Base-by-base conservation (phyloP, 495 filamentous ascomycete genomes). In the Viridothelium virens region DNA sequence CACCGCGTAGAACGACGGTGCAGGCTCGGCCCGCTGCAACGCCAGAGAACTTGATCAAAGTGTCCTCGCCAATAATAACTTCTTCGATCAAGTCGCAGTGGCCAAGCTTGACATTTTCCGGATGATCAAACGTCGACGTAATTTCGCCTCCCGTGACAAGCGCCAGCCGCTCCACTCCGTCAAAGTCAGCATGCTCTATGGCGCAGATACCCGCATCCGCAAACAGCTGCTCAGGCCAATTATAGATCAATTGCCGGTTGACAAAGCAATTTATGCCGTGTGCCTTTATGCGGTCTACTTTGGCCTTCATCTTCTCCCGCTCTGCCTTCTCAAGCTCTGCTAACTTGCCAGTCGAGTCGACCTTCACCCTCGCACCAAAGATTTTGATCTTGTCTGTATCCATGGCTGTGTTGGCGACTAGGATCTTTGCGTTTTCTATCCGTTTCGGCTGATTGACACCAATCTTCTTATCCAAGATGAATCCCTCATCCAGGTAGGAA, bases 381-480 rank as follows among this genome's bases (percentile, higher is more conserved):
- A 98, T 97, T 85, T 98, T 98, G 79, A 98, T 90, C 83, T 98
- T 98, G 79, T 98, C 94, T 36, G 94, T 97, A 77, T 98, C 94
- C 94, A 98, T 98, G 5, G 93, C 88, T 69, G 94, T 98, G 78
- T 98, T 98, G 65, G 94, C 94, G 36, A 97, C 89, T 18, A 98
- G 78, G 67, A 98, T 97, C 83, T 97, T 97, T 62, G 92, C 94
- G 74, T 97, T 97, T 78, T 97, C 94, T 70, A 98, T 81, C 56
- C 91, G 84, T 82, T 97, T 97, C 33, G 94, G 92, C 76, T 98
- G 94, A 82, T 98, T 98, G 68, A 97, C 92, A 68, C 94, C 94
- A 68, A 98, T 96, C 80, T 89, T 91, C 85, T 98, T 98, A 80
- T 98, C 94, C 31, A 98, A 82, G 72, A 98, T 97, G 80, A 98